phyloP scores from a whole-genome alignment of 352 stramenopile genomes.

The Pythium aquatile region DNA sequence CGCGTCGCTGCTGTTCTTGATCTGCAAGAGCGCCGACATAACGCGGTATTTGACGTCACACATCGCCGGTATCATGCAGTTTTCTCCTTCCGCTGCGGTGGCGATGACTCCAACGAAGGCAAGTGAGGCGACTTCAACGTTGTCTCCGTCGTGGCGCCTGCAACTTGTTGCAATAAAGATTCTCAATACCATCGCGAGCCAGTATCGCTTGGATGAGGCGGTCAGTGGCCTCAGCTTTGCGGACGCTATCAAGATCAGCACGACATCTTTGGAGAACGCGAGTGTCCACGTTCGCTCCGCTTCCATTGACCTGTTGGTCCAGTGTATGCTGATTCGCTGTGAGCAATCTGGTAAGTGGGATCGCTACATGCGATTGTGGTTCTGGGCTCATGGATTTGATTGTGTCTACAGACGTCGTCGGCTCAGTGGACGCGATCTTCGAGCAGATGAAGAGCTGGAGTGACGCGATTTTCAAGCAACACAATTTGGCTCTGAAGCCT shows the following conservation, averaged over 20 bases:
- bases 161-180: conserved; percentile 80
- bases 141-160: conserved; percentile 50
- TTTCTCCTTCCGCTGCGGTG: conserved; percentile 15
- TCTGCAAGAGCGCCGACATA: conserved; percentile 77
- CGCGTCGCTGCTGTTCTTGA: conserved; percentile 70
- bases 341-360: conserved; percentile 61
- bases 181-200: conserved; percentile 69
- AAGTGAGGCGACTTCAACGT: not conserved
- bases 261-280: conserved; percentile 61
- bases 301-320: conserved; percentile 66
- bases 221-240: conserved; percentile 54
- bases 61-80: conserved; percentile 50
- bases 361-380: too few relatives aligned
- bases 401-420: conserved; percentile 45
- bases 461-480: conserved; percentile 71
- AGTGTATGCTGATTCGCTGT: conserved; percentile 70
- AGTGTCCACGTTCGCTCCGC: conserved; percentile 75
- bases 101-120: conserved; percentile 27
- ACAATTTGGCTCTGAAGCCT: conserved; percentile 65
- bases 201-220: conserved; percentile 70
- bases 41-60: conserved; percentile 55
- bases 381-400: not conserved
- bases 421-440: conserved; percentile 54
- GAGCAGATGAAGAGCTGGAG: conserved; percentile 76
- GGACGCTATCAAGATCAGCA: conserved; percentile 66